Base-by-base conservation (phyloP, 208 protist species). In the Tritrichomonas musculus region DNA sequence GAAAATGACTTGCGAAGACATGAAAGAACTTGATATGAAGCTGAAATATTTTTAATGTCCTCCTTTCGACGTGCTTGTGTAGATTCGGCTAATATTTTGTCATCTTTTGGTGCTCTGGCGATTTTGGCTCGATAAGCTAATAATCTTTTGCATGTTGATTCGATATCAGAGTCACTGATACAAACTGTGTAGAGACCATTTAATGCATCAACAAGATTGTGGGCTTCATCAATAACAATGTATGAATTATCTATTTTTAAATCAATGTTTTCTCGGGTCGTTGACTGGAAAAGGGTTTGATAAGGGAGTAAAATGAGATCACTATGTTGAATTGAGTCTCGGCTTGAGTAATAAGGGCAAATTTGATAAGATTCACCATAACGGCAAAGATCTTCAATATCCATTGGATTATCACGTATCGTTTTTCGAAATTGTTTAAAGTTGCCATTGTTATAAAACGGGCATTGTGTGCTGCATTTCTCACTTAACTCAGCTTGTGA, bases 181-280 rank as follows among this genome's bases (percentile, higher is more conserved):
- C 47, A 36, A 5, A 88, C 41, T 33, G 77, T 53, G 39, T 88
- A 88, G 11, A 88, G 20, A 17, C 47, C 33, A 39, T 88, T 88
- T 20, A 88, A 20, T 33, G 77, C 41, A 39, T 88, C 77, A 57
- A 88, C 47, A 14, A 88, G 47, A 57, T 88, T 88, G n/a, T 88
- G 77, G 5, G 41, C 77, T 88, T 88, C 77, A 88, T 88, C 77
- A 88, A 88, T 57, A 49, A 88, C 47, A 57, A 88, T 88, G 47
- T 57, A 88, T 33, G 77, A 44, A 88, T 88, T 88, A n/a, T 17
- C 20, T 17, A 88, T 20, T 22, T 25, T 14, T 39, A 88, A 33
- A 5, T 57, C 41, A 0, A 88, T 25, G 0, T 25, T 33, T 60
- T 57, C 47, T 17, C 44, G 41, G 8, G 77, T 88, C 39, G 33